Conservation (phyloP, 225 moss, liverwort and hornwort genomes). For the Asterella californica region DNA sequence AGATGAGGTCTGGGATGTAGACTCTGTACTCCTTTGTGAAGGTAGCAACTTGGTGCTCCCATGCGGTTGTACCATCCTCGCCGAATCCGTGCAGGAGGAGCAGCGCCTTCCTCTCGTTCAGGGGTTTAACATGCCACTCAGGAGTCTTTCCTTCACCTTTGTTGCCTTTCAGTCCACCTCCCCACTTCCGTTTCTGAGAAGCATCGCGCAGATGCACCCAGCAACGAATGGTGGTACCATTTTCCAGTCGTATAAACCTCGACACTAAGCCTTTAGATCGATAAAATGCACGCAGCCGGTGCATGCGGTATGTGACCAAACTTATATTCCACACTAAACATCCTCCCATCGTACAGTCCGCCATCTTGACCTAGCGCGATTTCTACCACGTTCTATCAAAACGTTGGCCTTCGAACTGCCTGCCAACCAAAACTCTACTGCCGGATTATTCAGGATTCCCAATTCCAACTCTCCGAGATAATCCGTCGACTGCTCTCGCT, state of each 20-base stretch:
- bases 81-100: slow-evolving; percentile 66
- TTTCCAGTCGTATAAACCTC: slow-evolving; percentile 53
- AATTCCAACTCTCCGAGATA: neutral
- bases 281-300: slow-evolving; percentile 32
- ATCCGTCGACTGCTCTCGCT: neutral
- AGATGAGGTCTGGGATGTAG: slow-evolving; percentile 67
- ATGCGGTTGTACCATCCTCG: slow-evolving; percentile 47
- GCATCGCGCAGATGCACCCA: slow-evolving; percentile 55
- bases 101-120: slow-evolving; percentile 35
- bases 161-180: neutral
- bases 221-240: slow-evolving; percentile 76
- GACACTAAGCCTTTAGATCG: slow-evolving; percentile 51
- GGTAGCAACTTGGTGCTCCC: slow-evolving; percentile 56
- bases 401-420: neutral
- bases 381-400: too few species aligned
- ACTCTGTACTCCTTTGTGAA: slow-evolving; percentile 64
- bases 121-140: neutral
- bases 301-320: slow-evolving; percentile 20
- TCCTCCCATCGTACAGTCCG: slow-evolving; percentile 23
- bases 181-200: slow-evolving; percentile 39
- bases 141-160: neutral
- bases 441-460: neutral
- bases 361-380: neutral
- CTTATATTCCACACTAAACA: slow-evolving; percentile 28
- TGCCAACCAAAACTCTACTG: neutral